Percentiles rank a stretch among this genome's conserved stretches.
Conservation (phyloP, 345 rosid genomes). For the Hibiscus tridactylites region DNA sequence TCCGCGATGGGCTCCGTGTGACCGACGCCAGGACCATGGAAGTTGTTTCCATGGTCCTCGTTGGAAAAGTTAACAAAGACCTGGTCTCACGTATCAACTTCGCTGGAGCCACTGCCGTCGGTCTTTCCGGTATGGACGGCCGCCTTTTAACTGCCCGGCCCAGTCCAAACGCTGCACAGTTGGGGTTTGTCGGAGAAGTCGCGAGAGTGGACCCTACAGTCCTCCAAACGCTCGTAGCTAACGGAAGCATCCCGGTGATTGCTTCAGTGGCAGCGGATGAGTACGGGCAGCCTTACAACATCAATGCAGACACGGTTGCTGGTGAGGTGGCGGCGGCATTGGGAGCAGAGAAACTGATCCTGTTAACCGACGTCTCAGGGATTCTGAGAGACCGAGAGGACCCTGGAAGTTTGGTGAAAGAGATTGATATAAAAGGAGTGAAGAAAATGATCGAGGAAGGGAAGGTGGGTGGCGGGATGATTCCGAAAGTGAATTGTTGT, state of each 20-base stretch:
- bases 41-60: conserved; percentile 88
- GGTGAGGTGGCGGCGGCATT: conserved; percentile 92
- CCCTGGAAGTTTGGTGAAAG: conserved; percentile 67
- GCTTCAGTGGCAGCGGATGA: conserved; percentile 87
- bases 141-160: conserved; percentile 79
- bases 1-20: conserved; percentile 75
- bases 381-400: conserved; percentile 56
- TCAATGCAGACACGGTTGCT: conserved; percentile 90
- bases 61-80: conserved; percentile 80
- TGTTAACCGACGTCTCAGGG: conserved; percentile 84
- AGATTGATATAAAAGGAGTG: conserved; percentile 76
- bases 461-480: conserved; percentile 86
- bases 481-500: conserved; percentile 86
- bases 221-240: conserved; percentile 44
- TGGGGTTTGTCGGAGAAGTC: conserved; percentile 89
- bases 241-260: conserved; percentile 74
- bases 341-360: conserved; percentile 83
- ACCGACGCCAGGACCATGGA: conserved; percentile 92
- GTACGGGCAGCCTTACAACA: conserved; percentile 68
- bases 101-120: conserved; percentile 85
- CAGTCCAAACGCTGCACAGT: conserved; percentile 48
- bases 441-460: conserved; percentile 70
- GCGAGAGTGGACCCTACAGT: conserved; percentile 56
- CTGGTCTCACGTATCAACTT: conserved; percentile 67
- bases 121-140: conserved; percentile 83